phyloP scores from a whole-genome alignment of 2,329 filamentous ascomycete species.

The Cercospora beticola region DNA sequence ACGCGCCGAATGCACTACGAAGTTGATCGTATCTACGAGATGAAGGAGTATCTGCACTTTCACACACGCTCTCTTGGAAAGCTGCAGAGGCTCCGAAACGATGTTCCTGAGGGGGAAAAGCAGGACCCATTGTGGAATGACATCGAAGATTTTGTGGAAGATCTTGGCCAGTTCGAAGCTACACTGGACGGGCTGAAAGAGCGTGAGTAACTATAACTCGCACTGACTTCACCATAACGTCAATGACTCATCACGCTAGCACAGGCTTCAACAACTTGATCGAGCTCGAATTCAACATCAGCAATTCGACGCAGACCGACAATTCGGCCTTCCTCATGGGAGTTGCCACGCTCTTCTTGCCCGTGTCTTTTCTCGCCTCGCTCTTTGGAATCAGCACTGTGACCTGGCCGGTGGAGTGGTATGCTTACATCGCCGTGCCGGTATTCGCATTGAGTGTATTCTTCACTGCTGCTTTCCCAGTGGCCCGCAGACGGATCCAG shows the following conservation, averaged over 20 bases:
- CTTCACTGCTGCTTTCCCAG: constrained; percentile 35
- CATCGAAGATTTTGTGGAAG: constrained; percentile 40
- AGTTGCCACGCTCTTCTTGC: constrained; percentile 40
- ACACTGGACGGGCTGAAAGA: constrained; percentile 39
- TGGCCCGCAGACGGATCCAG: constrained; percentile 31
- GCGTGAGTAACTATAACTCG: constrained; percentile 22
- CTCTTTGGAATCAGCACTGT: constrained; percentile 40
- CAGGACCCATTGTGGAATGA: constrained; percentile 38
- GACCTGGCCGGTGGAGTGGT: constrained; percentile 36
- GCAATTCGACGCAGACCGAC: constrained; percentile 39
- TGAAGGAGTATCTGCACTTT: constrained; percentile 40
- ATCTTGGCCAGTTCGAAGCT: constrained; percentile 39
- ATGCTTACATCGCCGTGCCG: constrained; percentile 38
- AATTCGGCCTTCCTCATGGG: constrained; percentile 37
- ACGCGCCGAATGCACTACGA: constrained; percentile 37
- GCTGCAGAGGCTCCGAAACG: constrained; percentile 37
- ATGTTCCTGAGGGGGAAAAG: constrained; percentile 34
- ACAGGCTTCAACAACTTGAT: constrained; percentile 41
- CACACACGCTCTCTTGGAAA: constrained; percentile 39
- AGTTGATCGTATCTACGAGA: constrained; percentile 40
- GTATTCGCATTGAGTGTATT: constrained; percentile 33
- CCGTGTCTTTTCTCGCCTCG: constrained; percentile 38
- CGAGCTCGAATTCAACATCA: constrained; percentile 43
- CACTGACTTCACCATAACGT: not conserved
- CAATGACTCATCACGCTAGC: constrained; percentile 1